These are phyloP conservation scores for Globisporangium nunn DNA, from an alignment of 352 stramenopile species.

Conservation along the genomic window DNA sequence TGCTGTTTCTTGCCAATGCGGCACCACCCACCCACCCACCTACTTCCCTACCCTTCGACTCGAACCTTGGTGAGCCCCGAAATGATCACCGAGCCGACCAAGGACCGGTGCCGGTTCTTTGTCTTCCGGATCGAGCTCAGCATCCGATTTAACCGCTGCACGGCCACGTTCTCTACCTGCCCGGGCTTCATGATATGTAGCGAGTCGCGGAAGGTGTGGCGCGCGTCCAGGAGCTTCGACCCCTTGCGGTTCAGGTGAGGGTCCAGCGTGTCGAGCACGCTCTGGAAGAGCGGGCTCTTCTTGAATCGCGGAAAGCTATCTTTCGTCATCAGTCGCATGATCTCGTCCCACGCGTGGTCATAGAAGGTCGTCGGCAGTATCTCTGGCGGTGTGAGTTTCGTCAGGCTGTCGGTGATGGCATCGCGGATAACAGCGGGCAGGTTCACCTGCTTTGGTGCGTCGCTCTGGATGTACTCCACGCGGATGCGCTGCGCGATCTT, in stretches of 20 bases:
- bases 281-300: conserved; percentile 60
- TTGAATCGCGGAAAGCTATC: conserved; percentile 81
- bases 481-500: conserved; percentile 33
- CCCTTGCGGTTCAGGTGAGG: conserved; percentile 57
- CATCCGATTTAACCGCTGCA: conserved; percentile 50
- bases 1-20: neutral
- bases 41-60: conserved; percentile 12
- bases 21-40: too few species aligned
- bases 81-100: conserved; percentile 14
- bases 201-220: conserved; percentile 65
- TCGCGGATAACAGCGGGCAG: conserved; percentile 56
- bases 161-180: conserved; percentile 46
- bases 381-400: conserved; percentile 16
- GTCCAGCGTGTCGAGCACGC: conserved; percentile 52
- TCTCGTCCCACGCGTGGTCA: conserved; percentile 56
- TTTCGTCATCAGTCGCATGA: conserved; percentile 76
- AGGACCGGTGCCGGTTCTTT: conserved; percentile 31
- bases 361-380: conserved; percentile 36
- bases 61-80: conserved; percentile 13
- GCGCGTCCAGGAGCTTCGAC: conserved; percentile 54
- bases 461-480: conserved; percentile 47
- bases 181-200: conserved; percentile 48
- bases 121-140: conserved; percentile 64
- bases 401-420: conserved; percentile 24
- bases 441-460: conserved; percentile 67